Percentiles rank a stretch among this genome's conserved stretches.
Evolutionary conservation across 1,284 basidiomycete species (phyloP).

Genomic region (Erythrobasidium hasegawianum): DNA sequence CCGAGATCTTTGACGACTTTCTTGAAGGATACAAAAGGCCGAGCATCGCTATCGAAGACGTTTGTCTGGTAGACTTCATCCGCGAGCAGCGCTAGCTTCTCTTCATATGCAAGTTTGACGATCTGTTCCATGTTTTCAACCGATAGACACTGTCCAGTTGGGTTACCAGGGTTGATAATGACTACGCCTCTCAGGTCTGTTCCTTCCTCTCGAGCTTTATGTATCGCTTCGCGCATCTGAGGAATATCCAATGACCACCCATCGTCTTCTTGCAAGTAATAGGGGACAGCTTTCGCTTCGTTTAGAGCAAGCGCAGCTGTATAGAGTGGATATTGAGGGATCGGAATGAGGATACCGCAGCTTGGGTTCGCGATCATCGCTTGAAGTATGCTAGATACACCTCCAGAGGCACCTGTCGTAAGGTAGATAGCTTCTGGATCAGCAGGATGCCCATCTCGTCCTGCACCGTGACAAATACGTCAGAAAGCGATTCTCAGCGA

Average conservation of each 20-base stretch:
- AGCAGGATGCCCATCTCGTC: slow-evolving; percentile 80
- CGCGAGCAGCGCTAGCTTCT: slow-evolving; percentile 81
- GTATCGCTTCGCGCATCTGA: slow-evolving; percentile 66
- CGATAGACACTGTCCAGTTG: slow-evolving; percentile 78
- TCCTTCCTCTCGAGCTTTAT: slow-evolving; percentile 64
- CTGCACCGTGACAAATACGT: slow-evolving; percentile 53
- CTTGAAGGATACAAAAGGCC: slow-evolving; percentile 88
- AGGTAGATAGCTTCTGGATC: slow-evolving; percentile 86
- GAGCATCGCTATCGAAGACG: slow-evolving; percentile 63
- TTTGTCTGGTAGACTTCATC: slow-evolving; percentile 95
- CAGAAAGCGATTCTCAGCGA: neutral
- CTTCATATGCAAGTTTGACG: slow-evolving; percentile 73
- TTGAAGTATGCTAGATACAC: slow-evolving; percentile 81
- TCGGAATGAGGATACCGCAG: slow-evolving; percentile 85
- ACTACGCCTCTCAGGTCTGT: slow-evolving; percentile 73
- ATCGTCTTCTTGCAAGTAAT: slow-evolving; percentile 76
- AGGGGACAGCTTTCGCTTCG: slow-evolving; percentile 75
- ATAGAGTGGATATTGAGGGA: slow-evolving; percentile 97
- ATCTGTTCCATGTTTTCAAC: slow-evolving; percentile 67
- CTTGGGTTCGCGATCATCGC: slow-evolving; percentile 64
- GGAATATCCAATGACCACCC: slow-evolving; percentile 80
- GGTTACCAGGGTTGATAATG: slow-evolving; percentile 94
- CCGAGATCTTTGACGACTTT: slow-evolving; percentile 64
- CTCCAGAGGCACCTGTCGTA: slow-evolving; percentile 87
- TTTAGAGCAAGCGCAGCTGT: slow-evolving; percentile 87